Evolutionary conservation across 2,329 filamentous ascomycete genomes (phyloP).

Genomic region (Monosporascus ibericus): DNA sequence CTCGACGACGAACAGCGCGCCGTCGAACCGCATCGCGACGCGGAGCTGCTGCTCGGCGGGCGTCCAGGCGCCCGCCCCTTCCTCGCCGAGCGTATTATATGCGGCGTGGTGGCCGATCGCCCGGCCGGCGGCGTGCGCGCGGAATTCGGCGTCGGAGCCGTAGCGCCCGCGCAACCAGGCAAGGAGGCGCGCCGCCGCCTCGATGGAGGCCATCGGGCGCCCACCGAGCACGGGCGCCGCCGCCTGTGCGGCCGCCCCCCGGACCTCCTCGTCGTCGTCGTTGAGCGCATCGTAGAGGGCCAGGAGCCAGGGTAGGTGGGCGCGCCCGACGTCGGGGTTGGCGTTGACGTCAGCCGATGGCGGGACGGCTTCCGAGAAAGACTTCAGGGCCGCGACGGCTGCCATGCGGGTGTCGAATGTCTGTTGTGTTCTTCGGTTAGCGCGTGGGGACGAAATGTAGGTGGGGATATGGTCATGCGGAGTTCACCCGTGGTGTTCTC

Average conservation of each 20-base stretch:
- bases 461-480: not conserved
- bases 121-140: slow-evolving; percentile 33
- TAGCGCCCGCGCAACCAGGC: slow-evolving; percentile 34
- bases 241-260: slow-evolving; percentile 54
- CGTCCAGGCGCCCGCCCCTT: not conserved
- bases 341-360: slow-evolving; percentile 14
- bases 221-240: slow-evolving; percentile 39
- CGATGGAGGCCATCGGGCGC: slow-evolving; percentile 37
- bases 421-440: slow-evolving; percentile 26
- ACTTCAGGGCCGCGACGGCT: slow-evolving; percentile 48
- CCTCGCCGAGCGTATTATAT: slow-evolving; percentile 7
- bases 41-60: slow-evolving; percentile 33
- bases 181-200: slow-evolving; percentile 41
- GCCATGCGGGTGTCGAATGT: slow-evolving; percentile 61
- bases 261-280: slow-evolving; percentile 89
- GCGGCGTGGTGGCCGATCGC: slow-evolving; percentile 31
- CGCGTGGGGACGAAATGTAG: not conserved
- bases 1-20: slow-evolving; percentile 76
- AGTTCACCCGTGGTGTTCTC: not conserved
- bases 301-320: slow-evolving; percentile 52
- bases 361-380: slow-evolving; percentile 36
- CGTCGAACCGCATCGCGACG: slow-evolving; percentile 47
- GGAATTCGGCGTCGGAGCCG: slow-evolving; percentile 30
- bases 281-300: slow-evolving; percentile 70
- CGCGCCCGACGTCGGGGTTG: slow-evolving; percentile 15